Percentiles rank a stretch among this genome's conserved stretches.
These are phyloP conservation scores for Camelina hispida DNA, from an alignment of 345 rosid genomes.

Conservation along the genomic window DNA sequence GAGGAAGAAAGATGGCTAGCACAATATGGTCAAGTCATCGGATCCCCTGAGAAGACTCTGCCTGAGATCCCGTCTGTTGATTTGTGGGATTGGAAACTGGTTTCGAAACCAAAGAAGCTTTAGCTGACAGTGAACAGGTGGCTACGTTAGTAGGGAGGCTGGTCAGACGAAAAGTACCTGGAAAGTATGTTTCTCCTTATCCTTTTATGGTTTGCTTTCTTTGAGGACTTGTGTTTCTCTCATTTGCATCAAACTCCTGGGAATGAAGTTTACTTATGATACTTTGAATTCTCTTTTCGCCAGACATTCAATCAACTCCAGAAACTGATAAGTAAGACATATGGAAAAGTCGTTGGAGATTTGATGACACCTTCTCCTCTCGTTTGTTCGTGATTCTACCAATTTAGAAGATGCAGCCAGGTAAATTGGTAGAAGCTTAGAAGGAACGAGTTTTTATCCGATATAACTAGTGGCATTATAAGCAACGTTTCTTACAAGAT, in stretches of 20 bases:
- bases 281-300: background rate
- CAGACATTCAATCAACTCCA: conserved; percentile 88
- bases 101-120: conserved; percentile 47
- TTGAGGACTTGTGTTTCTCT: too few relatives aligned
- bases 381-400: conserved; percentile 72
- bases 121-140: conserved; percentile 50
- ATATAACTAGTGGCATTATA: background rate
- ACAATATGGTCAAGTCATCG: conserved; percentile 84
- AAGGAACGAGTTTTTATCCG: background rate
- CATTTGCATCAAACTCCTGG: too few relatives aligned
- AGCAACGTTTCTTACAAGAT: conserved; percentile 6
- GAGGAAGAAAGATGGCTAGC: conserved; percentile 84
- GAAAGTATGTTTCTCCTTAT: too few relatives aligned
- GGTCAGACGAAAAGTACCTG: too few relatives aligned
- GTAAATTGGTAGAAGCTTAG: conserved; percentile 41
- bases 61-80: conserved; percentile 56
- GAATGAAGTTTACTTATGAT: conserved; percentile 13
- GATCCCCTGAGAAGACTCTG: conserved; percentile 47
- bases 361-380: conserved; percentile 94
- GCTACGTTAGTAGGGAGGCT: conserved; percentile 75
- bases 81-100: conserved; percentile 86
- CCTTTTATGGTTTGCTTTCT: too few relatives aligned
- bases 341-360: conserved; percentile 89
- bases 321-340: conserved; percentile 71
- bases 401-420: conserved; percentile 92